Percentiles rank a stretch among this genome's conserved stretches.
Conservation (phyloP, 768 basidiomycete species). For the Xerocomus spinulosus region DNA sequence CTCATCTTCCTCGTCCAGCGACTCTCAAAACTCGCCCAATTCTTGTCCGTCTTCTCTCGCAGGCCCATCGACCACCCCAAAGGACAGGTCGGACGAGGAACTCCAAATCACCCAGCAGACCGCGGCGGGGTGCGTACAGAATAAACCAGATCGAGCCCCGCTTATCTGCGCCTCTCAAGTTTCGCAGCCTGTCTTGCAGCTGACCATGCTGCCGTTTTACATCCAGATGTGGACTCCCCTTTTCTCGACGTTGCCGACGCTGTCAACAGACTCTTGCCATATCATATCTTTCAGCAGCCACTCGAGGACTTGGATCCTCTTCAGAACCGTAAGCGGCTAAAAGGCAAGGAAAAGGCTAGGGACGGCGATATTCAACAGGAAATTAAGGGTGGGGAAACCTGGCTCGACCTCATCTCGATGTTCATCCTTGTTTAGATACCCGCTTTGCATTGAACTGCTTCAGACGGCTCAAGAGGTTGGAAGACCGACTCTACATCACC, state of each 20-base stretch:
- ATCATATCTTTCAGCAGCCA: slow-evolving; percentile 77
- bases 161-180: slow-evolving; percentile 35
- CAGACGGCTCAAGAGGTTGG: slow-evolving; percentile 50
- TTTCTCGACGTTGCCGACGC: slow-evolving; percentile 61
- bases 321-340: slow-evolving; percentile 26
- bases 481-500: slow-evolving; percentile 53
- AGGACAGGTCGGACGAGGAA: slow-evolving; percentile 49
- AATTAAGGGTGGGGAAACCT: slow-evolving; percentile 44
- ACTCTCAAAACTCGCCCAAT: slow-evolving; percentile 4
- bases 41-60: slow-evolving; percentile 12
- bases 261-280: slow-evolving; percentile 69
- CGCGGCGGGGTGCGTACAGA: slow-evolving; percentile 44
- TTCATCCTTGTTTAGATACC: slow-evolving; percentile 46
- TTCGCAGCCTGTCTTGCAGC: slow-evolving; percentile 50
- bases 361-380: slow-evolving; percentile 42
- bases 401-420: neutral
- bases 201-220: slow-evolving; percentile 57
- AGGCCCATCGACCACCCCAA: slow-evolving; percentile 27
- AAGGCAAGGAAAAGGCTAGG: slow-evolving; percentile 62
- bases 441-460: slow-evolving; percentile 65
- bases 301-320: slow-evolving; percentile 51
- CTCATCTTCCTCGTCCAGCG: slow-evolving; percentile 10
- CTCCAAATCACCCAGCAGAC: slow-evolving; percentile 42
- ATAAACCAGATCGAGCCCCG: neutral
- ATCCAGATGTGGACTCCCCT: slow-evolving; percentile 67